Conservation (phyloP, 2,329 filamentous ascomycete species). For the Lasiodiplodia sp. region DNA sequence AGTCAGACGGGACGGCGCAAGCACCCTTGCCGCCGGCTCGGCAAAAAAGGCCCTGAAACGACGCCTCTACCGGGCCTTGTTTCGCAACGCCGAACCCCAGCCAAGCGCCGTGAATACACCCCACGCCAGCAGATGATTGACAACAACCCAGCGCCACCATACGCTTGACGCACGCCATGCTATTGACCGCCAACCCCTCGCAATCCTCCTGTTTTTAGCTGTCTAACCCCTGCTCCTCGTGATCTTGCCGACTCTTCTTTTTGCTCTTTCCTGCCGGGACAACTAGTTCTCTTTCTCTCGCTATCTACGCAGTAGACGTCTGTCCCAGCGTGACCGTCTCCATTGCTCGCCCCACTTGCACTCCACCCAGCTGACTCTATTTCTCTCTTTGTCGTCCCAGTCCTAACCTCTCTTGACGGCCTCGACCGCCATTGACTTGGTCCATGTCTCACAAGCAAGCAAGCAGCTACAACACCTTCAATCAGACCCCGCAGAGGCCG, state of each 20-base stretch:
- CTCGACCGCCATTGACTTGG: not conserved
- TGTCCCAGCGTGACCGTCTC: not conserved
- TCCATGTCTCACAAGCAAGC: slow-evolving; percentile 5
- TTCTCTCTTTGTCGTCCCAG: not conserved
- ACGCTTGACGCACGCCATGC: slow-evolving; percentile 3
- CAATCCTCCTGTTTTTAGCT: not conserved
- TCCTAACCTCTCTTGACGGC: not conserved
- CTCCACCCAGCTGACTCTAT: not conserved
- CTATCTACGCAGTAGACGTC: not conserved
- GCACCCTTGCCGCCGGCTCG: slow-evolving; percentile 6
- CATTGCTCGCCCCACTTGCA: not conserved
- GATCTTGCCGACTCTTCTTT: not conserved
- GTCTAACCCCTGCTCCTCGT: not conserved
- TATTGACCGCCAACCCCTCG: not conserved
- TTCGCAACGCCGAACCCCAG: slow-evolving; percentile 15
- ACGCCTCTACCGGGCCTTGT: slow-evolving; percentile 21
- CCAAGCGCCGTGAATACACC: slow-evolving; percentile 13
- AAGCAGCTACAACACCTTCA: slow-evolving; percentile 10
- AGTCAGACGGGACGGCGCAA: slow-evolving; percentile 19
- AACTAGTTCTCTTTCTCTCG: not conserved
- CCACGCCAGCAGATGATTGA: slow-evolving; percentile 5
- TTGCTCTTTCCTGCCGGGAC: not conserved
- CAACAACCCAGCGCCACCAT: slow-evolving; percentile 14
- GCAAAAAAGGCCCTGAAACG: slow-evolving; percentile 10
- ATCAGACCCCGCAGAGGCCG: not conserved